A percentile compares a stretch with the other conserved stretches of the same genome.
These are phyloP conservation scores for Astrothelium macrocarpum DNA, from an alignment of 495 filamentous ascomycete species.

Conservation along the genomic window DNA sequence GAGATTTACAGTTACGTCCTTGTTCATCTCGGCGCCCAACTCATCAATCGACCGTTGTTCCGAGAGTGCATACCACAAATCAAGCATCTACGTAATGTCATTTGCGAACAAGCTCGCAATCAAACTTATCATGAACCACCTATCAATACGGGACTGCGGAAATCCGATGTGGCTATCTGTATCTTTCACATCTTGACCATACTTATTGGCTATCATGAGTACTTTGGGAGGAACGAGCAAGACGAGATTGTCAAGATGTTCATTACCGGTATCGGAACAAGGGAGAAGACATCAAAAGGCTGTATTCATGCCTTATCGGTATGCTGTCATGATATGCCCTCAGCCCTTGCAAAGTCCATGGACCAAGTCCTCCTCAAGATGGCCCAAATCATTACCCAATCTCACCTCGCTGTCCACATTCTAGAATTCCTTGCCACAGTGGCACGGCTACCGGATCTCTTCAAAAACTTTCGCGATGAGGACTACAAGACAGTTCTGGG, in stretches of 20 bases:
- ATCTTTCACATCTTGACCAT: constrained; percentile 76
- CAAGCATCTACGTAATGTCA: constrained; percentile 59
- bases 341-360: constrained; percentile 69
- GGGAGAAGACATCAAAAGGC: constrained; percentile 67
- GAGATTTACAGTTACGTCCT: constrained; percentile 88
- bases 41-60: constrained; percentile 86
- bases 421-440: constrained; percentile 85
- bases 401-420: constrained; percentile 82
- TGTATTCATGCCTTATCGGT: constrained; percentile 92
- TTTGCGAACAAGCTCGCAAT: constrained; percentile 73
- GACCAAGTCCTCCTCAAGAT: constrained; percentile 80
- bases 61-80: constrained; percentile 58
- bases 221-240: constrained; percentile 75
- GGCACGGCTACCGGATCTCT: constrained; percentile 73
- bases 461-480: constrained; percentile 74
- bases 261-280: constrained; percentile 66
- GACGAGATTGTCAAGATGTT: constrained; percentile 84
- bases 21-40: constrained; percentile 74
- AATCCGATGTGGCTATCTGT: constrained; percentile 78
- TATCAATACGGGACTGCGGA: constrained; percentile 62
- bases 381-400: constrained; percentile 89
- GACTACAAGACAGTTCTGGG: constrained; percentile 89
- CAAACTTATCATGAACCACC: constrained; percentile 69
- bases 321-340: constrained; percentile 85
- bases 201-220: constrained; percentile 74